Base-by-base conservation (phyloP, 768 basidiomycete genomes). In the Gymnopilus junonius region DNA sequence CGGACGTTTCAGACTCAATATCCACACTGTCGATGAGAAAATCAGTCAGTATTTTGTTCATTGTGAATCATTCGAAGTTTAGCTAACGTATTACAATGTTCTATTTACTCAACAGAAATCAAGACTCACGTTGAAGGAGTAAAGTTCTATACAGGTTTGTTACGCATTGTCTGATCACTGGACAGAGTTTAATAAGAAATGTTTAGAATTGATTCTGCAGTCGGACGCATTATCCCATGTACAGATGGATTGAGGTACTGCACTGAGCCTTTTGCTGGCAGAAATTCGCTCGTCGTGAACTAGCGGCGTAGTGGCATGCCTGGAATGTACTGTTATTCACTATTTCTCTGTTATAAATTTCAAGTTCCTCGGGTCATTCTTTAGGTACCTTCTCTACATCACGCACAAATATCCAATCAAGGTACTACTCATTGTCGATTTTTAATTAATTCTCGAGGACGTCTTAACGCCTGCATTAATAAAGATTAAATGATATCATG, bases 1-100 rank as follows among this genome's bases (percentile, higher is more conserved):
- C n/a, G n/a, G n/a, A n/a, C n/a, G n/a, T n/a, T 39, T n/a, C n/a
- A 75, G 74, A 46, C 39, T 71, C 1, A 73, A 73, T 60, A 70
- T 70, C 29, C 74, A 75, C 35, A 75, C 74, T 8, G 71, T 75
- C 4, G 71, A 75, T 39, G 74, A 75, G 57, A 75, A 71, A 60
- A 71, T 75, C 45, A 71, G 74, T 73, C 21, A 56, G 74, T 63
- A 32, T 3, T 25, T 10, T 7, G 3, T 14, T 42, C n/a, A n/a
- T 40, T 29, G 29, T 8, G 3, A 15, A 25, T 37, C 17, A 58
- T 23, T 53, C 23, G 14, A 8, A 23, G 11, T 21, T 4, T 10
- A 27, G 27, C 14, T 20, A 11, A 27, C n/a, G 34, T 15, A 55
- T n/a, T n/a, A n/a, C n/a, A n/a, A n/a, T n/a, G n/a, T n/a, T n/a